Evolutionary conservation across 305 asterid genomes (phyloP), one percentile per base, ranked within the genome.

Genomic region (Plantago coronopus): DNA sequence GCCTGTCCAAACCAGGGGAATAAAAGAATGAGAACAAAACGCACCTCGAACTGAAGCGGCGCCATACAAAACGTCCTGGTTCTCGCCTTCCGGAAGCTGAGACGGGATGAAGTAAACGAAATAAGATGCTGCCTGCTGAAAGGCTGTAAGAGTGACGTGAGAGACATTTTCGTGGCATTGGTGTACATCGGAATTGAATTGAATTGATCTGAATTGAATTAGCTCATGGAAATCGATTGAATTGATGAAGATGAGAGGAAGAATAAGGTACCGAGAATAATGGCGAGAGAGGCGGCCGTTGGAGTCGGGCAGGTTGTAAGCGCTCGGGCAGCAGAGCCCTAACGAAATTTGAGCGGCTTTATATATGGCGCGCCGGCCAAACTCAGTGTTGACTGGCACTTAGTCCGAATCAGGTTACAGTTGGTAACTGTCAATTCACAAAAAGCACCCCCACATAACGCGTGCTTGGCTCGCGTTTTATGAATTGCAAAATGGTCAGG

Each of bases 21-120:
- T 57, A 27, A 43, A 45, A 14, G n/a, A n/a, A n/a, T n/a, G n/a
- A 56, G 16, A 57, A 57, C 17, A 43, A 61, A 22, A 18, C 5
- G 17, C 69, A 81, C 87, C 87, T 81, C 83, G 67, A 81, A 81
- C 20, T 77, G 72, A 67, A 81, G 87, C 51, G 83, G 87, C 51
- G 83, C 83, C 87, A 81, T 81, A 48, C 13, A 21, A 47, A 40
- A 51, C 17, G 14, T 61, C 19, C 49, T 45, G 21, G 19, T 23
- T 4, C 14, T 14, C 4, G n/a, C 14, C 18, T 9, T 9, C 40
- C 12, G 7, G 40, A 7, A 34, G 40, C 40, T 34, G 13, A 34
- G 40, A 34, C 40, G 12, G 40, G 40, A 34, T 6, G 9, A 34
- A 12, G 40, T 34, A 34, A 6, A 34, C 40, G 40, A 34, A 34